Evolutionary conservation across 2,329 filamentous ascomycete species (phyloP).

Genomic region (Onygenales sp.): DNA sequence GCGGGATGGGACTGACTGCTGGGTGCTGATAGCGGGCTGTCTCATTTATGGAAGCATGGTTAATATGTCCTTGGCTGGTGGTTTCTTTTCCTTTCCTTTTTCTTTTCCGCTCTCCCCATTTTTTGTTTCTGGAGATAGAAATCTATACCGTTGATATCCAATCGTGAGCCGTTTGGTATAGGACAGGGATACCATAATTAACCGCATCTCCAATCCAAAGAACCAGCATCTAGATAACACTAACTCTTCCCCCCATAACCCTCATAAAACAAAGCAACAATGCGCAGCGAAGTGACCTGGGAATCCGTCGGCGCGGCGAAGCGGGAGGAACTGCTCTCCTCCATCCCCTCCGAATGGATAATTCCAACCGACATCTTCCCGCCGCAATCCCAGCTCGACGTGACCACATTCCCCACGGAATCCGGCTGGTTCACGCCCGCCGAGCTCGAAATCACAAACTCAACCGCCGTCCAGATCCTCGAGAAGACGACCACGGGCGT

Average conservation of each 20-base stretch:
- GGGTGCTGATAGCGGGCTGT: too few relatives aligned
- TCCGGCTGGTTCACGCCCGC: conserved; percentile 12
- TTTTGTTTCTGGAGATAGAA: too few relatives aligned
- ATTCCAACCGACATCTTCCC: conserved; percentile 16
- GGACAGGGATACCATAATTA: too few relatives aligned
- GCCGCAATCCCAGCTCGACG: conserved; percentile 8
- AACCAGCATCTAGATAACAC: neutral
- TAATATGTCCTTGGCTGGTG: too few relatives aligned
- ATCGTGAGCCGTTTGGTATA: too few relatives aligned
- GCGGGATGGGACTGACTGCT: too few relatives aligned
- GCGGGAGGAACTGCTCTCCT: conserved; percentile 26
- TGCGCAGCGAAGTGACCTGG: conserved; percentile 15
- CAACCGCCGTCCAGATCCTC: conserved; percentile 7
- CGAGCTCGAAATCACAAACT: conserved; percentile 11
- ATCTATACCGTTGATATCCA: too few relatives aligned
- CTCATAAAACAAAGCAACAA: neutral
- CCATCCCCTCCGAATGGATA: conserved; percentile 32
- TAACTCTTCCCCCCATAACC: neutral
- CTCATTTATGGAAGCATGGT: too few relatives aligned
- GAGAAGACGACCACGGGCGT: conserved; percentile 11
- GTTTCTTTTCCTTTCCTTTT: too few relatives aligned
- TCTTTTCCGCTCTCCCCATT: too few relatives aligned
- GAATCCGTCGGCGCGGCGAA: conserved; percentile 27
- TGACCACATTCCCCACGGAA: conserved; percentile 9
- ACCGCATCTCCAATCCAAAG: too few relatives aligned